Percentiles rank a stretch among this genome's conserved stretches.
These are phyloP conservation scores for Myriosclerotinia duriaeana DNA, from an alignment of 2,329 filamentous ascomycete species.

Conservation along the genomic window DNA sequence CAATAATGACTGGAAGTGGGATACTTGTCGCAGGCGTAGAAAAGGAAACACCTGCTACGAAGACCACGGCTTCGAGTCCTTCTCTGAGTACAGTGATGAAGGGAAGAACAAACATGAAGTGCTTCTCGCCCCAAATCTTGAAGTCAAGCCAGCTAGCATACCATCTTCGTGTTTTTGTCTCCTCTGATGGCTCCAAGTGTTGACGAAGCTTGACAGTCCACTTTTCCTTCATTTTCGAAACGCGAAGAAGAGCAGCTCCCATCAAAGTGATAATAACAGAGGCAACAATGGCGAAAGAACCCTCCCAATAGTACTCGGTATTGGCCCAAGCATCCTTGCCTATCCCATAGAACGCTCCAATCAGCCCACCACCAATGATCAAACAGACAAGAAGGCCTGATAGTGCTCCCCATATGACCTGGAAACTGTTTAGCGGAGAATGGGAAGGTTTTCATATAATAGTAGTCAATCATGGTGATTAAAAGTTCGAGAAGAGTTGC, in stretches of 20 bases:
- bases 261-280: constrained; percentile 78
- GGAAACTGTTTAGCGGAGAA: not conserved
- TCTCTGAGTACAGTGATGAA: constrained; percentile 87
- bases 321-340: constrained; percentile 65
- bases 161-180: constrained; percentile 34
- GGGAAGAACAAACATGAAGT: constrained; percentile 81
- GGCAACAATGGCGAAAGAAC: constrained; percentile 72
- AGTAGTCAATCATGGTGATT: no score
- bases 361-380: constrained; percentile 58
- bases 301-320: constrained; percentile 78
- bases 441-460: no score
- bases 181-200: constrained; percentile 53
- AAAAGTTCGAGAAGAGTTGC: no score
- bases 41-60: constrained; percentile 81
- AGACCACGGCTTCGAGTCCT: constrained; percentile 82
- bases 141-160: constrained; percentile 47
- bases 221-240: constrained; percentile 81
- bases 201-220: constrained; percentile 81
- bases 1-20: constrained; percentile 72
- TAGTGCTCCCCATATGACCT: constrained; percentile 59
- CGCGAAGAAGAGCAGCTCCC: constrained; percentile 75
- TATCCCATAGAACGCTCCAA: constrained; percentile 65
- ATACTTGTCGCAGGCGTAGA: constrained; percentile 72
- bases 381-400: constrained; percentile 56
- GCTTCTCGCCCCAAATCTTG: constrained; percentile 69